Conservation (phyloP, 1,139 yeast species). For the Protomyces pachydermus region DNA sequence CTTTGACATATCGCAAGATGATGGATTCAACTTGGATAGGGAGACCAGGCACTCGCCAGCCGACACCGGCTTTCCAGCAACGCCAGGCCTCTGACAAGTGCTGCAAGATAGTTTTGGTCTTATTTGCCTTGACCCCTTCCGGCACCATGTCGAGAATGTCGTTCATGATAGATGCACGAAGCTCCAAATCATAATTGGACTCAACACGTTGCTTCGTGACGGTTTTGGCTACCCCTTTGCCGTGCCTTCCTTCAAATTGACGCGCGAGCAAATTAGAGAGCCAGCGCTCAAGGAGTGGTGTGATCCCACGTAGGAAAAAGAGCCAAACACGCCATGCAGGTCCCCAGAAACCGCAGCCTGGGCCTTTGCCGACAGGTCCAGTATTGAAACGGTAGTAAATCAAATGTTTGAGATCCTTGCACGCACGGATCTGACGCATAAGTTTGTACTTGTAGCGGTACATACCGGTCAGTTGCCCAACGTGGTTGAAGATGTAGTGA, state of each 20-base stretch:
- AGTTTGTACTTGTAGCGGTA: constrained; percentile 95
- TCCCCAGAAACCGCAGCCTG: constrained; percentile 99
- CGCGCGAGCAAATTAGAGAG: constrained; percentile 83
- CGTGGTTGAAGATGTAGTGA: constrained; percentile 79
- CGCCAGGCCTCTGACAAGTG: constrained; percentile 98
- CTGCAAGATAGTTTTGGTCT: constrained; percentile 80
- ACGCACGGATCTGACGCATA: constrained; percentile 95
- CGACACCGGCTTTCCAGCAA: constrained; percentile 98
- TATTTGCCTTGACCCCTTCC: constrained; percentile 82
- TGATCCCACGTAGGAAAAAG: constrained; percentile 84
- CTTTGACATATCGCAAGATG: constrained; percentile 81
- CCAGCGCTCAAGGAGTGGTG: constrained; percentile 92
- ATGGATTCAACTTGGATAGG: constrained; percentile 86
- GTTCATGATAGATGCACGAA: constrained; percentile 90
- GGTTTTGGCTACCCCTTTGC: constrained; percentile 87
- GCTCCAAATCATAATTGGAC: constrained; percentile 87
- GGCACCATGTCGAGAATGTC: constrained; percentile 97
- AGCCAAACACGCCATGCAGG: constrained; percentile 99
- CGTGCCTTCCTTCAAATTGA: constrained; percentile 92
- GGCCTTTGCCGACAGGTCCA: constrained; percentile 82
- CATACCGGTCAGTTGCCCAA: constrained; percentile 94
- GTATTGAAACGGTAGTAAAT: constrained; percentile 75
- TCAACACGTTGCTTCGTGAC: constrained; percentile 94
- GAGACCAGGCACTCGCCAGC: constrained; percentile 96
- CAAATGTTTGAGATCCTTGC: constrained; percentile 90